Base-by-base conservation (phyloP, 495 filamentous ascomycete genomes). In the Letharia columbiana region DNA sequence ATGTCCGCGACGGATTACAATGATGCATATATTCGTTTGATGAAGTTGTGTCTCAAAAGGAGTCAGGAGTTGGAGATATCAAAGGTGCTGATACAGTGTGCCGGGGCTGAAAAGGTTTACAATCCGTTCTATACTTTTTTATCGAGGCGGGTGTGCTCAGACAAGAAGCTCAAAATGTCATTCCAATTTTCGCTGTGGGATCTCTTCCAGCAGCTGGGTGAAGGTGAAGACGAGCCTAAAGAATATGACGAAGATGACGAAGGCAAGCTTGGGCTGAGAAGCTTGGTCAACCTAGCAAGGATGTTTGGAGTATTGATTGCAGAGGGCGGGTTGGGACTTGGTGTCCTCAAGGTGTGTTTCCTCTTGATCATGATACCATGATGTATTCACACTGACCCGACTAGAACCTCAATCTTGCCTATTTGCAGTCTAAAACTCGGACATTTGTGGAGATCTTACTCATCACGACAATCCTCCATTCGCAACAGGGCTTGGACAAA, bases 111-210 rank as follows among this genome's bases (percentile, higher is more conserved):
- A 78, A 81, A 88, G 64, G 78, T 76, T 0, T 93, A 96, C 75
- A 98, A 98, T 74, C 91, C 90, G 0, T 98, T 96, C 77, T 98
- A 98, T 72, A 88, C 91, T 0, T 77, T 96, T 0, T 83, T 98
- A 31, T 90, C 92, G 15, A 82, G 85, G 52, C 86, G 84, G 64
- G 77, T 96, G 17, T 91, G 91, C 71, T 79, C 79, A 7, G 81
- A 83, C 39, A 85, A 83, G 61, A 87, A 86, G 67, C 76, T 95
- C 40, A 86, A 84, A 65, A 89, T 89, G 79, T 86, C 88, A 6
- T 96, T 98, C 72, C 89, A 92, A 74, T 91, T 89, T 69, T 83
- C 85, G 28, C 78, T 97, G 2, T 97, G 91, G 88, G 90, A 89
- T 69, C 77, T 92, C n/a, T 92, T 96, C 77, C 89, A 88, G 74